Evolutionary conservation across 257 asterid genomes (phyloP).

Genomic region (Penstemon davidsonii): DNA sequence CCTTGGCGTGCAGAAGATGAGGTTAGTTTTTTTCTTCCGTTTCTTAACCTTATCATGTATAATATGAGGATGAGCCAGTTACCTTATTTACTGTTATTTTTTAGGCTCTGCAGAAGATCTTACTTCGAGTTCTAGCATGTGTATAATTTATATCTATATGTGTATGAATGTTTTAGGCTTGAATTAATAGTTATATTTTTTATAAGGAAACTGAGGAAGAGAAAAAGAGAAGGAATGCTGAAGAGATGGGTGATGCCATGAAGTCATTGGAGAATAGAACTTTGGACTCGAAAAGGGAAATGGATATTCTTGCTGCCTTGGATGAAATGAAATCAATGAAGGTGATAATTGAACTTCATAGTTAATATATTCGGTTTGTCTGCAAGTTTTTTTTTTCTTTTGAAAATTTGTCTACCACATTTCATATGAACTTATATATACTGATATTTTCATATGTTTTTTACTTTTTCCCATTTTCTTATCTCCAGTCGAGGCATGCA

Average conservation of each 20-base stretch:
- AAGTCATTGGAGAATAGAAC: constrained; percentile 87
- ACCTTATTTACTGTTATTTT: neutral
- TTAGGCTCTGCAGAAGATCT: neutral
- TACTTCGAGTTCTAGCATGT: too few species aligned
- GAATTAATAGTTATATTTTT: constrained; percentile 5
- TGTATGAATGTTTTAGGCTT: neutral
- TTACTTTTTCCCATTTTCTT: neutral
- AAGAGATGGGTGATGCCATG: constrained; percentile 97
- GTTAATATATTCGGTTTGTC: too few species aligned
- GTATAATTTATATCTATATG: too few species aligned
- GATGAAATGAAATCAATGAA: constrained; percentile 90
- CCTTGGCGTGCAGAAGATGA: constrained; percentile 91
- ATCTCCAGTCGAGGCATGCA: constrained; percentile 76
- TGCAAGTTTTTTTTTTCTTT: too few species aligned
- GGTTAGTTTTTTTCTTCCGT: constrained; percentile 28
- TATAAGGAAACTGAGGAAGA: constrained; percentile 54
- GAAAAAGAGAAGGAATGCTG: constrained; percentile 57
- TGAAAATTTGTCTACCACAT: too few species aligned
- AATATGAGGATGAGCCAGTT: neutral
- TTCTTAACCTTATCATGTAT: constrained; percentile 4
- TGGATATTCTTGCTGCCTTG: constrained; percentile 83
- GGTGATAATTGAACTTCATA: constrained; percentile 36
- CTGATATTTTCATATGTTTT: constrained; percentile 13
- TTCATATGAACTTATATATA: neutral
- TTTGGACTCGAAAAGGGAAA: constrained; percentile 75